Evolutionary conservation across 2,329 filamentous ascomycete genomes (phyloP).

Genomic region (Leptographium galeiforme): DNA sequence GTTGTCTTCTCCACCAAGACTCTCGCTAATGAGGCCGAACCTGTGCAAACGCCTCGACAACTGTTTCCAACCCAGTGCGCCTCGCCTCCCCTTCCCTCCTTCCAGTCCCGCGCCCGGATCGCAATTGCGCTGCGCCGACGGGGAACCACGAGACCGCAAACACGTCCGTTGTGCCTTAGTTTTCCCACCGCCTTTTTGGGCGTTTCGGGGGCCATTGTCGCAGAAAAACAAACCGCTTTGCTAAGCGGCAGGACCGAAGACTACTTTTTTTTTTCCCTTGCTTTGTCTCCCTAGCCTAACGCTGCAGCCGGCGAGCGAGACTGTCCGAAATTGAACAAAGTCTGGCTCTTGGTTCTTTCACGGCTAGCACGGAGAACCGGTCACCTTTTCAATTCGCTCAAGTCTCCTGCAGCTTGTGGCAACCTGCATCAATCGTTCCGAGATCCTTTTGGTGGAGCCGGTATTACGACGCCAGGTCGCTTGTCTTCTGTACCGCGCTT

Average conservation of each 20-base stretch:
- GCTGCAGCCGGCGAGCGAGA: background rate
- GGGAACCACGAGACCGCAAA: background rate
- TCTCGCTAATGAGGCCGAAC: too few relatives aligned
- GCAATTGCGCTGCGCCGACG: too few relatives aligned
- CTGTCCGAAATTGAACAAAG: too few relatives aligned
- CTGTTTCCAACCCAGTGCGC: too few relatives aligned
- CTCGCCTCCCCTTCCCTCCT: too few relatives aligned
- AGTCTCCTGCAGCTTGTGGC: background rate
- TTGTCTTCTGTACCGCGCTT: background rate
- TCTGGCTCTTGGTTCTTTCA: background rate
- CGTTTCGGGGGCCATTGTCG: background rate
- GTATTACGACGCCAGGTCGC: background rate
- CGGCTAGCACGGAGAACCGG: background rate
- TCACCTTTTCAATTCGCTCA: background rate
- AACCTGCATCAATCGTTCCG: background rate
- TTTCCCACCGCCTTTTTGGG: background rate
- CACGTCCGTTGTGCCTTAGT: background rate
- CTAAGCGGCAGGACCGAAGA: too few relatives aligned
- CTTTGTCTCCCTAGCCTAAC: background rate
- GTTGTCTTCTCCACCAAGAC: too few relatives aligned
- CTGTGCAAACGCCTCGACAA: too few relatives aligned
- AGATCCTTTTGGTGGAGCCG: background rate
- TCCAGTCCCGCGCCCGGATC: too few relatives aligned
- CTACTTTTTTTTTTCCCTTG: background rate
- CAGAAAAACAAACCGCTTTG: too few relatives aligned